Evolutionary conservation across 148 eudicot genomes (phyloP).

Genomic region (Cornus suecica): DNA sequence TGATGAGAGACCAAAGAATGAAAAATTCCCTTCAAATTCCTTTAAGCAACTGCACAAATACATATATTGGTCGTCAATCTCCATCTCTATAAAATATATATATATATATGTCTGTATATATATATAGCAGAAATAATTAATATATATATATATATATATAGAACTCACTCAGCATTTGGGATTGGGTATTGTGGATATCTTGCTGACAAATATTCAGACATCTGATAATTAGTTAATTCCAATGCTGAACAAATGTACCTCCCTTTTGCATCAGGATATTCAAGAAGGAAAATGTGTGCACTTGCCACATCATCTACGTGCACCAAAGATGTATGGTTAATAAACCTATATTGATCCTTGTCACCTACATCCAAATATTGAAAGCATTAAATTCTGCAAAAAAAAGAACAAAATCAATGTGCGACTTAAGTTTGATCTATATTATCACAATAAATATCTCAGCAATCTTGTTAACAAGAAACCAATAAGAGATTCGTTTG

Average conservation of each 20-base stretch:
- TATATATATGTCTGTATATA: no score
- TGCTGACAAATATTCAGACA: slow-evolving; percentile 20
- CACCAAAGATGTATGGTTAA: slow-evolving; percentile 11
- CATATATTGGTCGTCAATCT: no score
- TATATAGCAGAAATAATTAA: no score
- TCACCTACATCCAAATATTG: not conserved
- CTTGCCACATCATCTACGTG: slow-evolving; percentile 43
- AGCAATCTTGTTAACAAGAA: no score
- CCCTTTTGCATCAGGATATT: slow-evolving; percentile 37
- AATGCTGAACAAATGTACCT: slow-evolving; percentile 30
- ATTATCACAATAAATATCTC: no score
- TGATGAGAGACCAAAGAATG: slow-evolving; percentile 21
- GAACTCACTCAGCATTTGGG: slow-evolving; percentile 25
- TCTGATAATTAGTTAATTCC: slow-evolving; percentile 12
- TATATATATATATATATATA: no score
- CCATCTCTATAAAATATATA: no score
- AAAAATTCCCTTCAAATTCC: not conserved
- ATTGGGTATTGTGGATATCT: slow-evolving; percentile 34
- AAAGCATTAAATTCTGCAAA: no score
- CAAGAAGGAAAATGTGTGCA: slow-evolving; percentile 42
- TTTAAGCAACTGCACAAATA: slow-evolving; percentile 17
- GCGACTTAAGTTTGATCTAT: no score
- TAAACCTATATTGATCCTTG: not conserved
- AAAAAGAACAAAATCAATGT: no score
- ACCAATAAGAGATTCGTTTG: no score